A percentile compares a stretch with the other conserved stretches of the same genome.
Conservation (phyloP, 768 basidiomycete genomes). For the Suillus clintonianus region DNA sequence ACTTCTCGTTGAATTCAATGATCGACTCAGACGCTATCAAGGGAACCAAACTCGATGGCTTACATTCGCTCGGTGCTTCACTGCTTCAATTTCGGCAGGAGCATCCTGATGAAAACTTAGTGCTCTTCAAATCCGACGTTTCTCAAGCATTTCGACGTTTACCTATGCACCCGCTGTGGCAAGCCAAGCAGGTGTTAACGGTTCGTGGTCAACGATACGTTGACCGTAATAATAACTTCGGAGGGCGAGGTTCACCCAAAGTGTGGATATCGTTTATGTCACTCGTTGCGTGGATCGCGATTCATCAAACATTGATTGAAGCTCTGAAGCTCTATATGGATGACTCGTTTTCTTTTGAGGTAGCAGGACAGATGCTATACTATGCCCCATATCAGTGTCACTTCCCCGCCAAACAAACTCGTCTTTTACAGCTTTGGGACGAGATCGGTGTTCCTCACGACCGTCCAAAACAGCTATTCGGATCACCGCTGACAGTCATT, state of each 20-base stretch:
- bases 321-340: neutral
- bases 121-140: slow-evolving; percentile 39
- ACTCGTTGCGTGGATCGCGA: slow-evolving; percentile 32
- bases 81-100: accelerated
- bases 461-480: slow-evolving; percentile 29
- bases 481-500: slow-evolving; percentile 24
- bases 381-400: slow-evolving; percentile 26
- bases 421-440: slow-evolving; percentile 32
- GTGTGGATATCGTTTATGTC: slow-evolving; percentile 23
- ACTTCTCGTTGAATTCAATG: slow-evolving; percentile 37
- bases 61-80: slow-evolving; percentile 31
- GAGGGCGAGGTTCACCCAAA: slow-evolving; percentile 15
- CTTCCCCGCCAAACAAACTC: slow-evolving; percentile 23
- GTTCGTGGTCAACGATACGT: slow-evolving; percentile 24
- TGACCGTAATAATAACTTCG: slow-evolving; percentile 27
- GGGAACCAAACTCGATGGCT: slow-evolving; percentile 33
- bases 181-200: slow-evolving; percentile 36
- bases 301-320: slow-evolving; percentile 3
- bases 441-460: slow-evolving; percentile 29
- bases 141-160: slow-evolving; percentile 36
- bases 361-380: slow-evolving; percentile 11
- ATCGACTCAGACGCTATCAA: slow-evolving; percentile 25
- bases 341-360: neutral
- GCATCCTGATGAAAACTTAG: neutral
- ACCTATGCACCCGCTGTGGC: slow-evolving; percentile 42